Base-by-base conservation (phyloP, 225 moss, liverwort and hornwort species). In the Bryoerythrophyllum caledonicum region DNA sequence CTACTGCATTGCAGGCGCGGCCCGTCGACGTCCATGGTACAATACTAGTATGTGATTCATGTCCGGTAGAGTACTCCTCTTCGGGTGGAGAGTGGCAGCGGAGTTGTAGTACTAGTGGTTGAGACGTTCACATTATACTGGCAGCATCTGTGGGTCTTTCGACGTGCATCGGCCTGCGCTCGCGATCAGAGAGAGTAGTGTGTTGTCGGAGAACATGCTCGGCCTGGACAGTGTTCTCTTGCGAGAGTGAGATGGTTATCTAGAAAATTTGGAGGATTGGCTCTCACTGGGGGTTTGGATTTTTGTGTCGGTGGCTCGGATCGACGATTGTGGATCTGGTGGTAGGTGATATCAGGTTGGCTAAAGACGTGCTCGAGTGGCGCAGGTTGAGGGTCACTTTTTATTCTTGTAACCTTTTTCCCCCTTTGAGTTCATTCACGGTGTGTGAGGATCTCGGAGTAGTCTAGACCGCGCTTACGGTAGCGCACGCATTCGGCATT, bases 101-200 rank as follows among this genome's bases (percentile, higher is more conserved):
- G 73, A 82, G 44, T 44, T 12, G 13, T 15, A 44, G 17, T 16
- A 20, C n/a, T 44, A 49, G 76, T 58, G 38, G 46, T n/a, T 63
- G 46, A 27, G 71, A 34, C 1, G 51, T 79, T 26, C 78, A 82
- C 75, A 82, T 79, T 82, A 71, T 60, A 58, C 64, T 8, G 21
- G 7, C 28, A 10, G 51, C 26, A 51, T 34, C 67, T 21, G 28
- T 63, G 35, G 26, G 41, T 64, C 32, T 21, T 49, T 51, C 71
- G 81, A 21, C n/a, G n/a, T n/a, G n/a, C 86, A 86, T 68, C 81
- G 83, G 8, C 27, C 73, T 81, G 89, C 4, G 60, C 30, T 41
- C 28, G 16, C 25, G 60, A 60, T 71, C 60, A 2, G 63, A 21
- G 63, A 21, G 35, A n/a, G n/a, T 21, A 58, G 53, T 1, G 16